Percentiles rank a stretch among this genome's conserved stretches.
Conservation (phyloP, 495 filamentous ascomycete genomes). For the Daldinia concentrica region DNA sequence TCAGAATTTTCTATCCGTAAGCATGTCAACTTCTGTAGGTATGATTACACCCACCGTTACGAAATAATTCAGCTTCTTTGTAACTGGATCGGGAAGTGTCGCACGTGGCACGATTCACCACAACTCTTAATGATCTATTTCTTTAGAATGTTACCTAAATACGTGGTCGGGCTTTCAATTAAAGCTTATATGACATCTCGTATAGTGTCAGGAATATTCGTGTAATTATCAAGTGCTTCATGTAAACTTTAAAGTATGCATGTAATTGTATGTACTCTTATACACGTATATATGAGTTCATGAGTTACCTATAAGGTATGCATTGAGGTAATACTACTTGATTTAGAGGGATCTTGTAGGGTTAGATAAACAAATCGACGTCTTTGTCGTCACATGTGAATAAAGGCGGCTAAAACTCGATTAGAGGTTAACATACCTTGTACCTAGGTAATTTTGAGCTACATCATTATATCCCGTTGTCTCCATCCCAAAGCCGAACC, state of each 20-base stretch:
- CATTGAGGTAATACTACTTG: not conserved
- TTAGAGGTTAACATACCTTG: not conserved
- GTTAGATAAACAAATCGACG: slow-evolving; percentile 4
- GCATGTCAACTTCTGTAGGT: not conserved
- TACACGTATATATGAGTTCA: not conserved
- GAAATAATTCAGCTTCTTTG: slow-evolving; percentile 1
- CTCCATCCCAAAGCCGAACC: not conserved
- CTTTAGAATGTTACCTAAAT: slow-evolving; percentile 1
- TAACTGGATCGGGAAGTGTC: slow-evolving; percentile 25
- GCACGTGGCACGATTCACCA: slow-evolving; percentile 38
- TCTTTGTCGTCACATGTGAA: slow-evolving; percentile 32
- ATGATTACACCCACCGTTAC: not conserved
- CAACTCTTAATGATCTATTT: not conserved
- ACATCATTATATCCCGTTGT: not conserved
- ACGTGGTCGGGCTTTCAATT: slow-evolving; percentile 25
- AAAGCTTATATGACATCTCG: not conserved
- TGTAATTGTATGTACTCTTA: not conserved
- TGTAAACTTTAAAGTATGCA: not conserved
- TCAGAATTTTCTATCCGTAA: not conserved
- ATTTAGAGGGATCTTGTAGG: not conserved
- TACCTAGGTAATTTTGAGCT: slow-evolving; percentile 5
- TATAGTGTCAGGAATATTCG: not conserved
- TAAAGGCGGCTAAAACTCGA: slow-evolving; percentile 1
- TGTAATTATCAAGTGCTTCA: not conserved
- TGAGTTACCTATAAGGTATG: not conserved